phyloP scores from a whole-genome alignment of 208 protist genomes.

The Acanthamoeba culbertsoni region DNA sequence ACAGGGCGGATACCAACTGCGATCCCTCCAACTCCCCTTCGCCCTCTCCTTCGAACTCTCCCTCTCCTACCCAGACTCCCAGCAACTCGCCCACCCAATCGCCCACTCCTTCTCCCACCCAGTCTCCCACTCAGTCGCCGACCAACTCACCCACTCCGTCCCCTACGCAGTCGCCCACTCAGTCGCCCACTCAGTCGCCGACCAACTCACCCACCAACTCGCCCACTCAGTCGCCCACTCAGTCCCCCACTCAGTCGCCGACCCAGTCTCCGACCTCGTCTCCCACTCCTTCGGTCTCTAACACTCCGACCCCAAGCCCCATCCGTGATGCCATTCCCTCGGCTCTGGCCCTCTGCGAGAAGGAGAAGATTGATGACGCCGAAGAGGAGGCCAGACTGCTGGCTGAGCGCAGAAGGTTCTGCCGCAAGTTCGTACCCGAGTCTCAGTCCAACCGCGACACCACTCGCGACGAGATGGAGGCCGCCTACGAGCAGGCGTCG shows the following conservation, averaged over 20 bases:
- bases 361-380: conserved; percentile 30
- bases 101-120: too few relatives aligned
- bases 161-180: neutral
- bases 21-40: conserved; percentile 6
- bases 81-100: neutral
- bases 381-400: neutral
- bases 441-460: neutral
- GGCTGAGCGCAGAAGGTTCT: neutral
- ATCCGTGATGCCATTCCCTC: neutral
- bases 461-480: neutral
- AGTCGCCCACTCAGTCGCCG: neutral
- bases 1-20: neutral
- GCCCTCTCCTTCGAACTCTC: neutral
- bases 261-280: neutral
- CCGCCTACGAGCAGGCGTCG: neutral
- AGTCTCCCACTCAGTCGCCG: too few relatives aligned
- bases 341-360: neutral
- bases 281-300: neutral
- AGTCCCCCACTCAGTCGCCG: neutral
- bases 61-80: neutral
- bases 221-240: neutral
- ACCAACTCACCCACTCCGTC: neutral
- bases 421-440: neutral
- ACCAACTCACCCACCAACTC: neutral
- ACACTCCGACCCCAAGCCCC: neutral